Evolutionary conservation across 2,329 filamentous ascomycete genomes (phyloP), one percentile per base, ranked within the genome.

Genomic region (Elsinoe perseae): DNA sequence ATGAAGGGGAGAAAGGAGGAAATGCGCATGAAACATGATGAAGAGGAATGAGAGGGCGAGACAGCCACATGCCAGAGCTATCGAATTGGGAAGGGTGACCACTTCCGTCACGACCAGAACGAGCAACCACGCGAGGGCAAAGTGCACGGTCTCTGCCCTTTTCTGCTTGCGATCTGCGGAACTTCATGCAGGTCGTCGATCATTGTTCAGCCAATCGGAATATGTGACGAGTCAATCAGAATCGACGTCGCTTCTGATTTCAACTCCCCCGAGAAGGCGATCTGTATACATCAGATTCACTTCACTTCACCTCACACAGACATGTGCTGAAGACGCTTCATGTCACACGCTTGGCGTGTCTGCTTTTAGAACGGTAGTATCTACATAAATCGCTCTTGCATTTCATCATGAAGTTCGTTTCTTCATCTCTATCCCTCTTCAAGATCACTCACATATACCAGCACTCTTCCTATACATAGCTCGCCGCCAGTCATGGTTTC

Each of bases 391-490:
- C 23, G 12, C 16, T 25, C 21, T 30, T 18, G 20, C 3, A 23
- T 27, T 44, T 21, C 40, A 52, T 10, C 48, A 52, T 52, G 48
- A 38, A 38, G 48, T 52, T 9, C 38, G 48, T 23, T 25, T 36
- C 32, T 38, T 28, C 21, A 2, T 38, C 36, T 3, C 57, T 48
- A 25, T 46, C 53, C 5, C 60, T 59, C 46, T 50, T 57, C 2
- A 61, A 50, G 1, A 44, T n/a, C 21, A 32, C 44, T 50, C 27
- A 50, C 44, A 21, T 30, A 7, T 20, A n/a, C 14, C 25, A 50
- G 44, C 16, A 50, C 28, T 7, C 48, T 52, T 38, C 48, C 32
- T 12, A 20, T 21, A 4, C 48, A 36, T 18, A 14, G 3, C 28
- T 2, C 28, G 5, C 18, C 28, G 14, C 16, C 30, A 12, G 16